phyloP scores from a whole-genome alignment of 2,329 filamentous ascomycete species.

The Neofusicoccum cordaticola region DNA sequence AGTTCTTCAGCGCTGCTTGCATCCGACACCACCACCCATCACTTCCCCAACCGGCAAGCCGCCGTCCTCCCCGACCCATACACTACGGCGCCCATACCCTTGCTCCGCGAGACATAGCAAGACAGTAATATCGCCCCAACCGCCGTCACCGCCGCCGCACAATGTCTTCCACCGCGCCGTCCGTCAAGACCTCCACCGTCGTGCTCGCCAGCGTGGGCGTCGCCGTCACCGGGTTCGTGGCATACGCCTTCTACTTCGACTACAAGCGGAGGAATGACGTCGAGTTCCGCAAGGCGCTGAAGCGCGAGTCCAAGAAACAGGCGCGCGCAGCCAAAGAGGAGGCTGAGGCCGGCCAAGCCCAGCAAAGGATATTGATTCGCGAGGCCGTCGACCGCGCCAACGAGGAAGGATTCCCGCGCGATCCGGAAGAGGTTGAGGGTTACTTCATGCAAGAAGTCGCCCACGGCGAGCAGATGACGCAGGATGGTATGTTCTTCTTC shows the following conservation, averaged over 20 bases:
- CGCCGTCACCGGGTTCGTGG: constrained; percentile 57
- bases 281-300: constrained; percentile 61
- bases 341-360: constrained; percentile 62
- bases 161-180: constrained; percentile 33
- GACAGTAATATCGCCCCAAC: not conserved
- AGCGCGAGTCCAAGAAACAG: constrained; percentile 72
- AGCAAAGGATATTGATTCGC: constrained; percentile 73
- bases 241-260: constrained; percentile 67
- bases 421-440: constrained; percentile 87
- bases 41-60: constrained; percentile 7
- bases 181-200: constrained; percentile 57
- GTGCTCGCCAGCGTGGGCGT: constrained; percentile 58
- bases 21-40: not conserved
- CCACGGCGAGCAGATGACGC: constrained; percentile 76
- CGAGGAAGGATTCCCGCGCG: constrained; percentile 85
- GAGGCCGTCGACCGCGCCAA: constrained; percentile 74
- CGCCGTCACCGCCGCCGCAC: not conserved
- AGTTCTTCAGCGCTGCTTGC: not conserved
- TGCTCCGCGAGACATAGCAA: constrained; percentile 8
- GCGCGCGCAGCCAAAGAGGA: constrained; percentile 70
- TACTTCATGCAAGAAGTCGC: constrained; percentile 98
- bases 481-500: constrained; percentile 61
- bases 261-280: constrained; percentile 62
- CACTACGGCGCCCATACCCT: constrained; percentile 9
- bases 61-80: not conserved